Conservation (phyloP, 768 basidiomycete species). For the Mycena olivaceomarginata region DNA sequence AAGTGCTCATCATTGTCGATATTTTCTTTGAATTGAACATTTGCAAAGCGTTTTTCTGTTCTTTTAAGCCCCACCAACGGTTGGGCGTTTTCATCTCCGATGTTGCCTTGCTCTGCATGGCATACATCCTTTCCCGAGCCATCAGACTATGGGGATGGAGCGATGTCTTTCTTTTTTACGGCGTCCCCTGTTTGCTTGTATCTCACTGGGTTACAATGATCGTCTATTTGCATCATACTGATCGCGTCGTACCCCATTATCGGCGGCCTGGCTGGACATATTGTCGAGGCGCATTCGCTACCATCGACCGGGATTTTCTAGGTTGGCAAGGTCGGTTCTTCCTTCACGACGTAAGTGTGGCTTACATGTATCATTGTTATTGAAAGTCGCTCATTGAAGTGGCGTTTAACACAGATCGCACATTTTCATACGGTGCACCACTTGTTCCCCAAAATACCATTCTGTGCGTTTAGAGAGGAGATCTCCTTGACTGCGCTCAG, state of each 20-base stretch:
- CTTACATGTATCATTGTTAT: too few relatives aligned
- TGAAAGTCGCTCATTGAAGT: too few relatives aligned
- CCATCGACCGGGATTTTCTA: neutral
- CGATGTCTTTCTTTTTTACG: conserved; percentile 61
- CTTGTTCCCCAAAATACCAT: neutral
- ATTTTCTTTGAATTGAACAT: too few relatives aligned
- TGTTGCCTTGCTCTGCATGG: neutral
- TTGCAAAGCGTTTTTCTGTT: neutral
- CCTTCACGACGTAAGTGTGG: neutral
- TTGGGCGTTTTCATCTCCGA: neutral
- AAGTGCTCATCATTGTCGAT: neutral
- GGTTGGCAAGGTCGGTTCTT: neutral
- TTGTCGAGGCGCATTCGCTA: neutral
- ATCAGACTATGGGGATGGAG: neutral
- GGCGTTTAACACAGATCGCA: neutral
- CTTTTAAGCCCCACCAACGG: neutral
- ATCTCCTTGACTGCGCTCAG: neutral
- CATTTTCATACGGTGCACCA: neutral
- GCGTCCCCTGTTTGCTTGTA: conserved; percentile 73
- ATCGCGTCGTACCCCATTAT: conserved; percentile 41
- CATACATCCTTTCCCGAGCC: neutral
- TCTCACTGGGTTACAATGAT: conserved; percentile 76
- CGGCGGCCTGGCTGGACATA: neutral
- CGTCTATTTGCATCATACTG: conserved; percentile 80
- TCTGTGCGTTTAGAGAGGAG: neutral